These are phyloP conservation scores for Aureobasidium sp. DNA, from an alignment of 2,329 filamentous ascomycete genomes.

Conservation along the genomic window DNA sequence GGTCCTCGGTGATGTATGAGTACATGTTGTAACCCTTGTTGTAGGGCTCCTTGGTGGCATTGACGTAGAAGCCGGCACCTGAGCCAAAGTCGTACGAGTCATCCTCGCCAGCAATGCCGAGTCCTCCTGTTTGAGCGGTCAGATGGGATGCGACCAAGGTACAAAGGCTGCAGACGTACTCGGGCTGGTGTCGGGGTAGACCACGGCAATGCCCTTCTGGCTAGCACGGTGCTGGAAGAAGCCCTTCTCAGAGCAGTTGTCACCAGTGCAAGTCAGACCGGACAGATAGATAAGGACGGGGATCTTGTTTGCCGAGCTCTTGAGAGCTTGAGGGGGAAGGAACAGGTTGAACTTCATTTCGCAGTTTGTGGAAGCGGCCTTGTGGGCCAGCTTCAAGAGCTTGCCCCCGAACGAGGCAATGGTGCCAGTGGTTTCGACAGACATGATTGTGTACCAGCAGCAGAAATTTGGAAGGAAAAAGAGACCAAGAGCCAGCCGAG, in stretches of 20 bases:
- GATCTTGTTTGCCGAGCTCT: constrained; percentile 51
- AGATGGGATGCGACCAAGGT: constrained; percentile 1
- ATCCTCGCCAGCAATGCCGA: constrained; percentile 74
- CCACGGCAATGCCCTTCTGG: constrained; percentile 76
- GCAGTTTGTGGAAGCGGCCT: constrained; percentile 64
- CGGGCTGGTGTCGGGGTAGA: constrained; percentile 93
- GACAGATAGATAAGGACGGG: constrained; percentile 91
- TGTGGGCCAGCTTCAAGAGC: constrained; percentile 87
- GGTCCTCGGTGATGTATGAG: constrained; percentile 79
- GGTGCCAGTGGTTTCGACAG: constrained; percentile 81
- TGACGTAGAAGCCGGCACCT: constrained; percentile 90
- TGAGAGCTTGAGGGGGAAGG: constrained; percentile 65
- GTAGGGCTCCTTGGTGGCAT: constrained; percentile 73
- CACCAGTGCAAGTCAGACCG: constrained; percentile 88
- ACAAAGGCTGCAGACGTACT: constrained; percentile 42
- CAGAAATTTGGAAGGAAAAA: not conserved
- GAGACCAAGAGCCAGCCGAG: no score
- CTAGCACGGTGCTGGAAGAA: constrained; percentile 85
- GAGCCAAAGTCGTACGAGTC: constrained; percentile 87
- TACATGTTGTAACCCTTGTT: constrained; percentile 85
- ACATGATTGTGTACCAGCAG: constrained; percentile 47
- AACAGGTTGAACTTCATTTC: constrained; percentile 92
- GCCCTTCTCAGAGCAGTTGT: constrained; percentile 69
- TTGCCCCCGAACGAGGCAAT: constrained; percentile 91
- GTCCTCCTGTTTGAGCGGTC: constrained; percentile 50